A percentile compares a stretch with the other conserved stretches of the same genome.
phyloP scores from a whole-genome alignment of 441 rosid genomes.

The Gossypium lobatum region DNA sequence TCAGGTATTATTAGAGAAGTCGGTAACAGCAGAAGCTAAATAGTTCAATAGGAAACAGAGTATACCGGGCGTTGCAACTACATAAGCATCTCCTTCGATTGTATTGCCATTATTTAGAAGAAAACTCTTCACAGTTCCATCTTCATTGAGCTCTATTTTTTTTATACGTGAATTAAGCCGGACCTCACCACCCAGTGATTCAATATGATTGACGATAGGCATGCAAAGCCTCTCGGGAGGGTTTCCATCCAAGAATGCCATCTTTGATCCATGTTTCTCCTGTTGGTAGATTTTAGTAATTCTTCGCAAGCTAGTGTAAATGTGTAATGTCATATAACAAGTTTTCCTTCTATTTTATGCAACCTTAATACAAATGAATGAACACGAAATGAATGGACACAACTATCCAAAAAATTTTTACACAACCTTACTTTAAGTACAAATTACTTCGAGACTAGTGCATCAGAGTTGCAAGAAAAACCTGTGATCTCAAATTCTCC shows the following conservation, averaged over 20 bases:
- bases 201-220: constrained; percentile 77
- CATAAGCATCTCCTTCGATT: constrained; percentile 80
- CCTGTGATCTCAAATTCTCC: not conserved
- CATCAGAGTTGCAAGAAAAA: not conserved
- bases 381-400: not conserved
- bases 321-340: not conserved
- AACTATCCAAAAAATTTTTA: not conserved
- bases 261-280: constrained; percentile 97
- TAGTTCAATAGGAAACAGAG: not conserved
- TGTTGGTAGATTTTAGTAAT: constrained; percentile 26
- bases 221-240: constrained; percentile 95
- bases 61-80: constrained; percentile 85
- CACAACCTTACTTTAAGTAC: not conserved
- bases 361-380: not conserved
- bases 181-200: constrained; percentile 82
- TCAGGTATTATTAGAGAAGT: constrained; percentile 15
- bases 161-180: constrained; percentile 68
- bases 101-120: constrained; percentile 54
- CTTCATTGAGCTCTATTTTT: constrained; percentile 69
- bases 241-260: constrained; percentile 95
- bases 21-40: not conserved
- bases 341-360: not conserved
- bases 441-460: not conserved
- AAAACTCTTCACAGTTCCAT: constrained; percentile 75
- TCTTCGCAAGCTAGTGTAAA: constrained; percentile 6